These are phyloP conservation scores for Talaromyces funiculosus DNA, from an alignment of 2,329 filamentous ascomycete species.

Conservation along the genomic window DNA sequence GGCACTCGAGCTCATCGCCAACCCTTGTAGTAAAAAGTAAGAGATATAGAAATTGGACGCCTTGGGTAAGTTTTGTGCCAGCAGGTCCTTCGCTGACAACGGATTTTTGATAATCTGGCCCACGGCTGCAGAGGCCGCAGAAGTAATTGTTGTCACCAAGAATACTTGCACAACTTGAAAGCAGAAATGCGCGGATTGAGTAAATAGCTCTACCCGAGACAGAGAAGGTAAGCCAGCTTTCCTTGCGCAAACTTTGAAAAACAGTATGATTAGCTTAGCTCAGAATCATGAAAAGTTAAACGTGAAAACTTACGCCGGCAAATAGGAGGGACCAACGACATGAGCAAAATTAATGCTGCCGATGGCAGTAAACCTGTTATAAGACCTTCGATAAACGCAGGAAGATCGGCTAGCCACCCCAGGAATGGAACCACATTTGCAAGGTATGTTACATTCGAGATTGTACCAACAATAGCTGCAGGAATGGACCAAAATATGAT, in stretches of 20 bases:
- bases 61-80: conserved; percentile 72
- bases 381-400: conserved; percentile 64
- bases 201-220: conserved; percentile 77
- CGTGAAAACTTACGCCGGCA: conserved; percentile 57
- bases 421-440: conserved; percentile 52
- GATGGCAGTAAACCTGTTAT: conserved; percentile 79
- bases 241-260: conserved; percentile 61
- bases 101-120: conserved; percentile 62
- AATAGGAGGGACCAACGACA: conserved; percentile 78
- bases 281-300: too few relatives aligned
- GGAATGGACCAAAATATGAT: conserved; percentile 82
- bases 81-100: conserved; percentile 55
- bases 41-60: conserved; percentile 93
- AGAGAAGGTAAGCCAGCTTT: conserved; percentile 73
- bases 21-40: conserved; percentile 88
- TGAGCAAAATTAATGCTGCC: conserved; percentile 71
- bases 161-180: conserved; percentile 78
- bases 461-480: conserved; percentile 72
- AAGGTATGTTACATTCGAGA: conserved; percentile 77
- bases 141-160: conserved; percentile 75
- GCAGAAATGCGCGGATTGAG: conserved; percentile 80
- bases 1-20: conserved; percentile 67
- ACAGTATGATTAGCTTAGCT: conserved; percentile 14
- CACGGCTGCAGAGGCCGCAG: conserved; percentile 68
- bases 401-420: conserved; percentile 68